These are phyloP conservation scores for Chlorophyllum brunneum DNA, from an alignment of 768 basidiomycete species.

Conservation along the genomic window DNA sequence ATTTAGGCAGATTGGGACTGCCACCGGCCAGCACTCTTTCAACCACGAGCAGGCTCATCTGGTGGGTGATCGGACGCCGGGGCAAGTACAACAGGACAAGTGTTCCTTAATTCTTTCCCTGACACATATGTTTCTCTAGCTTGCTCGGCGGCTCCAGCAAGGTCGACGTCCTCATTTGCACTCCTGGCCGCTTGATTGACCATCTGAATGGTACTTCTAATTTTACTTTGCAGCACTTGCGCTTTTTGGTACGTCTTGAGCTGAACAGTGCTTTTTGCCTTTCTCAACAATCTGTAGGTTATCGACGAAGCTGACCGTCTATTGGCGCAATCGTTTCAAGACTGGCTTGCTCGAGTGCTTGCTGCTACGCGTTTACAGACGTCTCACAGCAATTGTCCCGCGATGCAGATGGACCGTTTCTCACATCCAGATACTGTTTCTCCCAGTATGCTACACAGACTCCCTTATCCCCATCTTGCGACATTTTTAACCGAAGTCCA, in stretches of 20 bases:
- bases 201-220: conserved; percentile 86
- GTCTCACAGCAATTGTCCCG: neutral
- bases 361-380: conserved; percentile 52
- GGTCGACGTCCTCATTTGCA: conserved; percentile 92
- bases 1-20: conserved; percentile 63
- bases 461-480: conserved; percentile 34
- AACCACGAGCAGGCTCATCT: conserved; percentile 84
- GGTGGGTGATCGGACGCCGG: conserved; percentile 51
- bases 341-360: conserved; percentile 86
- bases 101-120: neutral
- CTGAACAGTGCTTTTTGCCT: neutral
- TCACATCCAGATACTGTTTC: conserved; percentile 53
- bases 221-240: conserved; percentile 90
- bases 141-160: conserved; percentile 84
- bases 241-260: conserved; percentile 71
- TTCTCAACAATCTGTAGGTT: conserved; percentile 45
- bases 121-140: conserved; percentile 35
- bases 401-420: neutral
- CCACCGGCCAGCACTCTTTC: conserved; percentile 94
- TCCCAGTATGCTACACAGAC: conserved; percentile 50
- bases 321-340: conserved; percentile 92
- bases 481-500: conserved; percentile 56
- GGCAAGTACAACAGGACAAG: conserved; percentile 45
- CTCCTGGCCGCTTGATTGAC: conserved; percentile 93
- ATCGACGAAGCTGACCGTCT: conserved; percentile 99